Evolutionary conservation across 2,329 filamentous ascomycete genomes (phyloP).

Genomic region (Paraphoma chrysanthemicola): DNA sequence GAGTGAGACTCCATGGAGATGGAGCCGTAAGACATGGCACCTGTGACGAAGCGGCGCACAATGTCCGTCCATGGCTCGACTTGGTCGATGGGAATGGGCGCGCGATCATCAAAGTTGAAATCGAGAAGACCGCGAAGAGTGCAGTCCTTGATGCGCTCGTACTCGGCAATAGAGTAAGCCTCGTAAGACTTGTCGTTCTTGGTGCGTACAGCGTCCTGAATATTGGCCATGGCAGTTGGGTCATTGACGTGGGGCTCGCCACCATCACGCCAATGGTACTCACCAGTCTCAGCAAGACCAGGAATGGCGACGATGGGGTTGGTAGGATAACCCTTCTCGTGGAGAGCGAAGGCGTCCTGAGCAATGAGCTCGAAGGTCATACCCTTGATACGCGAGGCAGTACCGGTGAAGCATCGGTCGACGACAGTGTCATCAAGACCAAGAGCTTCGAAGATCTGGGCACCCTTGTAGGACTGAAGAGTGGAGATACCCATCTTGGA

Average conservation of each 20-base stretch:
- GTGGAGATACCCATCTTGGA: slow-evolving; percentile 99
- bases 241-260: slow-evolving; percentile 96
- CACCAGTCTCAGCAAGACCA: slow-evolving; percentile 88
- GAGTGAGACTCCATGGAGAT: slow-evolving; percentile 99
- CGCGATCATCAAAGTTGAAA: slow-evolving; percentile 90
- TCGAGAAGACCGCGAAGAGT: slow-evolving; percentile 93
- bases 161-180: slow-evolving; percentile 90
- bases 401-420: slow-evolving; percentile 93
- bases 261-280: slow-evolving; percentile 98
- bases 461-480: slow-evolving; percentile 94
- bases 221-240: slow-evolving; percentile 91
- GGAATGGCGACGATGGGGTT: slow-evolving; percentile 77
- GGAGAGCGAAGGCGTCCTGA: slow-evolving; percentile 91
- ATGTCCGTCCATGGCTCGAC: slow-evolving; percentile 99
- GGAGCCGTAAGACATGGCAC: slow-evolving; percentile 97
- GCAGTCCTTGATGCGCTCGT: slow-evolving; percentile 96
- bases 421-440: slow-evolving; percentile 92
- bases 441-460: slow-evolving; percentile 96
- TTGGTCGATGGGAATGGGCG: slow-evolving; percentile 89
- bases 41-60: slow-evolving; percentile 93
- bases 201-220: slow-evolving; percentile 92
- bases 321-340: slow-evolving; percentile 90
- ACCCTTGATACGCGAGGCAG: slow-evolving; percentile 91
- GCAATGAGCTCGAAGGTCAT: slow-evolving; percentile 93
- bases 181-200: slow-evolving; percentile 99